Percentiles rank a stretch among this genome's conserved stretches.
These are phyloP conservation scores for Phylloporus sp. DNA, from an alignment of 768 basidiomycete genomes.

Conservation along the genomic window DNA sequence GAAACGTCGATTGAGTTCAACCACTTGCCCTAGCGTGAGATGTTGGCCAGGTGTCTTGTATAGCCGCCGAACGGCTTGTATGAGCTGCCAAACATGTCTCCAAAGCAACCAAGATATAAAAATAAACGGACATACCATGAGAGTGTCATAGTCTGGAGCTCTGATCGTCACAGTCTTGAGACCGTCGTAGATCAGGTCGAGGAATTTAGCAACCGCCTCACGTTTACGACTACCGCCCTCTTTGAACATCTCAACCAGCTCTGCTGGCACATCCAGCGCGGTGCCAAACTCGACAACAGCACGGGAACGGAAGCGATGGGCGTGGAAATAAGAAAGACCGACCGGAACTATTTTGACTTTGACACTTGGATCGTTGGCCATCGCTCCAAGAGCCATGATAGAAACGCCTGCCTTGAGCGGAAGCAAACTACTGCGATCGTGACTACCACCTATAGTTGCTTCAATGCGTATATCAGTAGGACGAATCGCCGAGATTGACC, in stretches of 20 bases:
- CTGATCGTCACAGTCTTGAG: slow-evolving; percentile 95
- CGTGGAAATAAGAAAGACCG: slow-evolving; percentile 70
- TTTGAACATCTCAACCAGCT: slow-evolving; percentile 87
- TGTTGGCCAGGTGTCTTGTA: slow-evolving; percentile 95
- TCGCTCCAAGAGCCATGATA: slow-evolving; percentile 96
- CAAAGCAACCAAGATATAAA: not conserved
- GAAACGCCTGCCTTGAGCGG: slow-evolving; percentile 97
- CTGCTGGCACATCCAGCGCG: slow-evolving; percentile 87
- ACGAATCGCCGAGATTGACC: slow-evolving; percentile 45
- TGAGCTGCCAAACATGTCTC: slow-evolving; percentile 51
- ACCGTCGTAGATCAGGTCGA: slow-evolving; percentile 89
- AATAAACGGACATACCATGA: slow-evolving; percentile 67
- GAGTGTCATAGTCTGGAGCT: slow-evolving; percentile 94
- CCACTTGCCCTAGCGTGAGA: slow-evolving; percentile 90
- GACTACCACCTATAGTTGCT: slow-evolving; percentile 78
- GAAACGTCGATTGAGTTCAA: slow-evolving; percentile 89
- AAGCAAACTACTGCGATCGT: slow-evolving; percentile 93
- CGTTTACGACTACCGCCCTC: slow-evolving; percentile 84
- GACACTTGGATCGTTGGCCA: slow-evolving; percentile 84
- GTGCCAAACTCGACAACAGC: slow-evolving; percentile 96
- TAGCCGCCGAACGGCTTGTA: slow-evolving; percentile 90
- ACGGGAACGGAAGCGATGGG: slow-evolving; percentile 87
- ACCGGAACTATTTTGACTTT: slow-evolving; percentile 92
- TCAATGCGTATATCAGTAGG: not conserved
- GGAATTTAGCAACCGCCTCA: slow-evolving; percentile 83